Percentiles rank a stretch among this genome's conserved stretches.
phyloP scores from a whole-genome alignment of 441 rosid genomes.

The Adansonia madagascariensis region DNA sequence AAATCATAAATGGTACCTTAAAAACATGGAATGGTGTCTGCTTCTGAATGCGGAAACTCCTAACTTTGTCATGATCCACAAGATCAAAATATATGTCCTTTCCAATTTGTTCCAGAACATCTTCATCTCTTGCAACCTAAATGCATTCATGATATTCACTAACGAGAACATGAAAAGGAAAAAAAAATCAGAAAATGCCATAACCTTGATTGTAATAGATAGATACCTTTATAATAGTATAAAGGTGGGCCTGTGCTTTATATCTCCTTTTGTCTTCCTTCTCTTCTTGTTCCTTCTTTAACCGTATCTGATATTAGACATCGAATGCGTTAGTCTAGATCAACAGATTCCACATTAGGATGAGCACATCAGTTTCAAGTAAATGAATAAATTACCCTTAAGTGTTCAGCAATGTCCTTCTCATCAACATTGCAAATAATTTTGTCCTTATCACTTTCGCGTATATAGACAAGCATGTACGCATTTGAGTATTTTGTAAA shows the following conservation, averaged over 20 bases:
- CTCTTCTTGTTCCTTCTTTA: constrained; percentile 93
- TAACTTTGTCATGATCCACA: constrained; percentile 93
- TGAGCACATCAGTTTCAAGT: constrained; percentile 16
- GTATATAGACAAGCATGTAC: constrained; percentile 97
- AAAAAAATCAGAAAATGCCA: neutral
- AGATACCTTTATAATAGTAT: constrained; percentile 75
- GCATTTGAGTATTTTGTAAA: constrained; percentile 44
- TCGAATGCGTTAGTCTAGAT: constrained; percentile 28
- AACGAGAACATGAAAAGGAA: neutral
- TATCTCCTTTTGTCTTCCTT: constrained; percentile 80
- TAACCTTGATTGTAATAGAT: constrained; percentile 28
- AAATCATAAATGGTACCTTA: constrained; percentile 57
- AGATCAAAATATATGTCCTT: constrained; percentile 87
- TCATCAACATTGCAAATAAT: constrained; percentile 93
- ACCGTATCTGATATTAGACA: constrained; percentile 63
- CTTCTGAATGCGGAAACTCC: constrained; percentile 84
- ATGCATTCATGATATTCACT: constrained; percentile 19
- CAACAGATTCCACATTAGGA: constrained; percentile 1
- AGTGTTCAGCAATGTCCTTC: constrained; percentile 94
- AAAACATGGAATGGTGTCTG: constrained; percentile 69
- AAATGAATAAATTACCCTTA: constrained; percentile 58
- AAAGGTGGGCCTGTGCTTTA: constrained; percentile 92
- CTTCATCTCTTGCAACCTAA: constrained; percentile 93
- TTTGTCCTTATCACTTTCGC: constrained; percentile 94
- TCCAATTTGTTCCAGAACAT: constrained; percentile 84